These are phyloP conservation scores for Penicillium corylophilum DNA, from an alignment of 2,329 filamentous ascomycete genomes.

Conservation along the genomic window DNA sequence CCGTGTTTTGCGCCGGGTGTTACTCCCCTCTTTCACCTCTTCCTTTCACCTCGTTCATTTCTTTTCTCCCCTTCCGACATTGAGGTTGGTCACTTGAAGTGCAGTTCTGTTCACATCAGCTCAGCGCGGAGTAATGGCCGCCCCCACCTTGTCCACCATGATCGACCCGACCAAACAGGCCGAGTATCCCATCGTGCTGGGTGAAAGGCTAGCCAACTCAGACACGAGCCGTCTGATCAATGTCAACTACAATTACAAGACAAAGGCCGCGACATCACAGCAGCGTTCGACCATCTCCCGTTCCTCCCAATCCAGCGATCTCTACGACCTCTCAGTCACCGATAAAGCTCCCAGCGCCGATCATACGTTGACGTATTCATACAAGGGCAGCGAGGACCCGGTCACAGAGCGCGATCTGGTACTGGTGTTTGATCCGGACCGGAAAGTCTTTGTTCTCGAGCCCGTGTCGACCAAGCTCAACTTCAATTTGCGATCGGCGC, in stretches of 20 bases:
- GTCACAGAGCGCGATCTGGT: constrained; percentile 40
- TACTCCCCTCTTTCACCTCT: background rate
- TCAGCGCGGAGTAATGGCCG: constrained; percentile 28
- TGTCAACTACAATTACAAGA: constrained; percentile 49
- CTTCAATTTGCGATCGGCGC: constrained; percentile 77
- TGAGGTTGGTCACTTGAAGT: background rate
- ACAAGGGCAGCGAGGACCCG: constrained; percentile 43
- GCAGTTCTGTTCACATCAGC: constrained; percentile 1
- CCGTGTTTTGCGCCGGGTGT: constrained; percentile 15
- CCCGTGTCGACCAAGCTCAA: constrained; percentile 77
- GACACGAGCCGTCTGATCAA: constrained; percentile 35
- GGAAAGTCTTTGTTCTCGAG: constrained; percentile 78
- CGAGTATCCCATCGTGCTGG: constrained; percentile 48
- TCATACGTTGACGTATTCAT: constrained; percentile 40
- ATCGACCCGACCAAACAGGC: constrained; percentile 47
- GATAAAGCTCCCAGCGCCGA: constrained; percentile 43
- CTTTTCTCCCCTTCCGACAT: background rate
- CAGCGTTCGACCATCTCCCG: constrained; percentile 41
- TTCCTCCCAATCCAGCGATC: constrained; percentile 33
- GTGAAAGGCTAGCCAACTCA: constrained; percentile 39
- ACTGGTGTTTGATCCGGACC: constrained; percentile 72
- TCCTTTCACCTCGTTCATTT: background rate
- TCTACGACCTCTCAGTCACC: constrained; percentile 43
- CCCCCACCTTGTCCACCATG: constrained; percentile 34
- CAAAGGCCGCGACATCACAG: constrained; percentile 40